Conservation (phyloP, 148 eudicot genomes). For the Amaranthus cruentus region DNA sequence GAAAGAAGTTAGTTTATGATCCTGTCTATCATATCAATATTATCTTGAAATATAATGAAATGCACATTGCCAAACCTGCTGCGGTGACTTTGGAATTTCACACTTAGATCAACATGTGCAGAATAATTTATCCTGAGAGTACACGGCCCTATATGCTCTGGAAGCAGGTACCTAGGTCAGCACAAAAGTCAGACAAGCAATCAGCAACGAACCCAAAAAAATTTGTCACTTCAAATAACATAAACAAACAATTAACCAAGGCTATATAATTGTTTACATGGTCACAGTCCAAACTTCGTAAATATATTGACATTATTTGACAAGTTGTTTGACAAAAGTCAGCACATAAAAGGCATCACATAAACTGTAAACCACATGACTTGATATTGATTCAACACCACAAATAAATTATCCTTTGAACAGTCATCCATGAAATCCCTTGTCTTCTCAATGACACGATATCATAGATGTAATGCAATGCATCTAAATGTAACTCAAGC, state of each 20-base stretch:
- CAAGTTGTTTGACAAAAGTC: neutral
- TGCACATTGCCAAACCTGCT: slow-evolving; percentile 54
- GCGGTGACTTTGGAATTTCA: slow-evolving; percentile 90
- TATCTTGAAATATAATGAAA: too few species aligned
- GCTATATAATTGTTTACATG: neutral
- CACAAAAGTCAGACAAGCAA: neutral
- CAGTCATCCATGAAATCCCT: too few species aligned
- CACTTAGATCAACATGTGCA: slow-evolving; percentile 91
- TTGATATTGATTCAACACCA: neutral
- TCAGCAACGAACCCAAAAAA: neutral
- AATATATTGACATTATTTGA: neutral
- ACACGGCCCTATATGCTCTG: slow-evolving; percentile 76
- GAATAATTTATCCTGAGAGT: slow-evolving; percentile 81
- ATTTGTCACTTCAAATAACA: neutral
- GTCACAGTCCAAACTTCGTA: neutral
- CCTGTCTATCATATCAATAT: too few species aligned
- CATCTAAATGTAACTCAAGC: too few species aligned
- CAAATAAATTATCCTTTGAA: neutral
- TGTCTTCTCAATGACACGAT: too few species aligned
- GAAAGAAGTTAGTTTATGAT: neutral
- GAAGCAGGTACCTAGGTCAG: slow-evolving; percentile 68
- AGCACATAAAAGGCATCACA: neutral
- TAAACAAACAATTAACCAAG: too few species aligned
- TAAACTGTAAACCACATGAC: neutral
- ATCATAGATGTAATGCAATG: too few species aligned